Evolutionary conservation across 2,329 filamentous ascomycete species (phyloP), one percentile per base, ranked within the genome.

Genomic region (Berkeleyomyces rouxiae): DNA sequence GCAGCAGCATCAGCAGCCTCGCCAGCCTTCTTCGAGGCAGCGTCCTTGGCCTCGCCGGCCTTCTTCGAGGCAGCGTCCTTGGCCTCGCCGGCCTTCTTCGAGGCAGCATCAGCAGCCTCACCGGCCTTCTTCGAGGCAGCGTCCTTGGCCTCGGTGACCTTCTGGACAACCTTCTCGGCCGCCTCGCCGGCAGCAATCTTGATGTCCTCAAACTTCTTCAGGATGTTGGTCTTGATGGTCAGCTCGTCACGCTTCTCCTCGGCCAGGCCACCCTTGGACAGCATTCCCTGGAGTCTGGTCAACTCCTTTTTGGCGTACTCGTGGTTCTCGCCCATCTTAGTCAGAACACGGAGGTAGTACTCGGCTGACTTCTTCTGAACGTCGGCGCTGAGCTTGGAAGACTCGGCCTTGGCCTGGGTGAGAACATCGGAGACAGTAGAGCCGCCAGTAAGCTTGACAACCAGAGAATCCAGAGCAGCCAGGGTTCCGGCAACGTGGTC

Each of bases 331-430:
- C 78, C 79, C 67, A 93, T 77, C 83, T 96, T 97, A 72, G 88
- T 83, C 65, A 93, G 87, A 62, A 95, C 90, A 72, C 88, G 89
- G 72, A 93, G 79, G 74, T 99, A 97, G 82, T 99, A 99, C 75
- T 91, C 82, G 57, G 89, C 89, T 71, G 92, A 95, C 78, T 88
- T 89, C 74, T 86, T 74, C 73, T 83, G 77, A 10, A 76, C 77
- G 66, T 76, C 72, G 61, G 81, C 84, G 75, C 86, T 82, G 61
- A 93, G 73, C 60, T 75, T 77, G 68, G 80, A 79, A 31, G 85
- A 85, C 65, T 83, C 82, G 76, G 86, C 86, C 77, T 86, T 85
- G 61, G 87, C 79, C 74, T 95, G 86, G 51, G 79, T 79, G 42
- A 82, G 78, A 31, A 90, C 81, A 66, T 86, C 82, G 53, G 82